A percentile compares a stretch with the other conserved stretches of the same genome.
phyloP scores from a whole-genome alignment of 1,284 basidiomycete genomes.

The Pseudozyma pruni region DNA sequence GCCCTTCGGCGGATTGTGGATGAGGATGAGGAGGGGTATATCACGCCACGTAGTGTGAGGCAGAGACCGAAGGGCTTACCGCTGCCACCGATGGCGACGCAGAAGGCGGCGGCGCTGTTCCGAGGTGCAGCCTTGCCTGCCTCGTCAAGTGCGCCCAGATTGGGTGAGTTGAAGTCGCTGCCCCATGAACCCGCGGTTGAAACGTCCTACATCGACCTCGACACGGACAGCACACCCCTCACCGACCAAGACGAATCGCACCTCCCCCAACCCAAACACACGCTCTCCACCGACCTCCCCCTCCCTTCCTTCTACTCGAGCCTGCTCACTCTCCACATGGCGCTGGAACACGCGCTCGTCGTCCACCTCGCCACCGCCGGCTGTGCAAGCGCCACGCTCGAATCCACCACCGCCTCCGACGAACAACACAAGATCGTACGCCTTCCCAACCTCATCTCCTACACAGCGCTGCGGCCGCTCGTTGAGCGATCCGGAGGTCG shows the following conservation, averaged over 20 bases:
- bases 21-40: conserved; percentile 41
- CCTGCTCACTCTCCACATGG: conserved; percentile 52
- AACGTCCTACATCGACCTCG: conserved; percentile 12
- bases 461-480: conserved; percentile 52
- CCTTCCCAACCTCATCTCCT: conserved; percentile 59
- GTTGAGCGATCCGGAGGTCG: conserved; percentile 60
- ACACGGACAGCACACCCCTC: background rate
- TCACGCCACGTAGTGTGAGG: conserved; percentile 45
- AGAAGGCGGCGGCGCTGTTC: conserved; percentile 41
- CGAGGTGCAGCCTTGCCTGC: conserved; percentile 9
- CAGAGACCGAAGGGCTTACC: conserved; percentile 29
- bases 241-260: background rate
- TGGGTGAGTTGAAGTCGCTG: too few relatives aligned
- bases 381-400: conserved; percentile 40
- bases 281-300: conserved; percentile 36
- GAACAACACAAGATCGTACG: conserved; percentile 35
- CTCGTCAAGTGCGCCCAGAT: conserved; percentile 19
- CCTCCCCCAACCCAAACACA: conserved; percentile 20
- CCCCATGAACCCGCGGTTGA: background rate
- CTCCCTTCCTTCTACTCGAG: conserved; percentile 51
- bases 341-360: conserved; percentile 60
- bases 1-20: conserved; percentile 27
- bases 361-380: conserved; percentile 63
- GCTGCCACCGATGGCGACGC: conserved; percentile 40
- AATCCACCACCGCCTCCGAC: conserved; percentile 10